Percentiles rank a stretch among this genome's conserved stretches.
Evolutionary conservation across 345 rosid genomes (phyloP).

Genomic region (Heritiera fomes): DNA sequence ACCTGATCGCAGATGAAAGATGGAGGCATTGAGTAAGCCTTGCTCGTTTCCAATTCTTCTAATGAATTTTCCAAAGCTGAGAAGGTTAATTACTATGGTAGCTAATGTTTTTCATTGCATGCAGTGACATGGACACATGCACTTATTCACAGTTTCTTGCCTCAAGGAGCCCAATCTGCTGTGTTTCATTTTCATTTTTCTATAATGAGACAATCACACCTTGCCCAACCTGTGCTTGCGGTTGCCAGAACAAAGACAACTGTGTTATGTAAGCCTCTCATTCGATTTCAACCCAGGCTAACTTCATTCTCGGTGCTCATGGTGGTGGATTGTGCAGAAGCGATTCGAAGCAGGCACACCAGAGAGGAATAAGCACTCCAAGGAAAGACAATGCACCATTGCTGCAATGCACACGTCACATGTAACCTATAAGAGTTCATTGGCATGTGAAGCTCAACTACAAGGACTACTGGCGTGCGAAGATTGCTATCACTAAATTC

Average conservation of each 20-base stretch:
- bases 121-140: constrained; percentile 96
- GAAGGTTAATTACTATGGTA: background rate
- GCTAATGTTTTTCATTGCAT: background rate
- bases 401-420: too few species aligned
- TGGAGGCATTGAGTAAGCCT: constrained; percentile 67
- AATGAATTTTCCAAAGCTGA: background rate
- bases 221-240: constrained; percentile 78
- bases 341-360: constrained; percentile 44
- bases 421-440: too few species aligned
- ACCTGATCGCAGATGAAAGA: constrained; percentile 59
- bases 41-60: background rate
- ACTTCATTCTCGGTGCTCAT: background rate
- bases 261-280: constrained; percentile 56
- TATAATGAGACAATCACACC: constrained; percentile 68
- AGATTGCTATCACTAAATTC: too few species aligned
- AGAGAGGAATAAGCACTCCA: constrained; percentile 47
- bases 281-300: background rate
- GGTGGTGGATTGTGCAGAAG: constrained; percentile 37
- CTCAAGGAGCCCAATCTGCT: constrained; percentile 68
- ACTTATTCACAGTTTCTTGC: constrained; percentile 76
- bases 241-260: constrained; percentile 60
- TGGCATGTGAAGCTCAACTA: too few species aligned
- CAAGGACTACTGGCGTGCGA: too few species aligned
- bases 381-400: constrained; percentile 33
- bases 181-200: constrained; percentile 79